Conservation (phyloP, 441 rosid genomes). For the Populus trichocarpa region DNA sequence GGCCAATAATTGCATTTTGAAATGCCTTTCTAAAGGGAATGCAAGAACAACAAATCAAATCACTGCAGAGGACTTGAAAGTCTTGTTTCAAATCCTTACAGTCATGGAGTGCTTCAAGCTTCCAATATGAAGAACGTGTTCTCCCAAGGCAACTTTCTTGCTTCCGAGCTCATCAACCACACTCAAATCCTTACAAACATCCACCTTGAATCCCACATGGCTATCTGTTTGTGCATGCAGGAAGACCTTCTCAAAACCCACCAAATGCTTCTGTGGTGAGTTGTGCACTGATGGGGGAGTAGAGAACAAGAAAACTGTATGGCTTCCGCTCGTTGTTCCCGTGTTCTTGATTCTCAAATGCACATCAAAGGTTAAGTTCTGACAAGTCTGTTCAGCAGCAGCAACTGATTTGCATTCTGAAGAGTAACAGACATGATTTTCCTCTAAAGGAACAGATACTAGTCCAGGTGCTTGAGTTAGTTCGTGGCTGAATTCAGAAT, state of each 20-base stretch:
- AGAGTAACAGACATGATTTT: conserved; percentile 51
- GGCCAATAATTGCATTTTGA: conserved; percentile 3
- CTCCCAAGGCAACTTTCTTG: conserved; percentile 63
- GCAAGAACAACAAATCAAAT: background rate
- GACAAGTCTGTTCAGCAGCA: conserved; percentile 39
- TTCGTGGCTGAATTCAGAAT: conserved; percentile 42
- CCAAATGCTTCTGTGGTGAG: conserved; percentile 64
- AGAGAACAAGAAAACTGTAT: conserved; percentile 70
- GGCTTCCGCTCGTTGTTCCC: conserved; percentile 52
- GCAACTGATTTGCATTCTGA: conserved; percentile 59
- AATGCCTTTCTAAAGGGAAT: background rate
- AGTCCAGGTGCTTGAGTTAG: conserved; percentile 44
- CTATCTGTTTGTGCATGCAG: conserved; percentile 36
- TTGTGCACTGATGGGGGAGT: conserved; percentile 72
- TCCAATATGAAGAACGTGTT: conserved; percentile 76
- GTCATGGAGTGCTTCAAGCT: conserved; percentile 55
- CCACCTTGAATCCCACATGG: conserved; percentile 52
- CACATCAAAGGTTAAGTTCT: conserved; percentile 38
- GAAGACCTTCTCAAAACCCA: conserved; percentile 70
- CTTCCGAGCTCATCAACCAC: conserved; percentile 69
- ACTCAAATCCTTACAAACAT: conserved; percentile 74
- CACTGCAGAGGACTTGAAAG: conserved; percentile 9
- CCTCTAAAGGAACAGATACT: conserved; percentile 43
- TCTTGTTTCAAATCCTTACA: conserved; percentile 48
- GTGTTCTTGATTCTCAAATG: conserved; percentile 47